Percentiles rank a stretch among this genome's conserved stretches.
These are phyloP conservation scores for Phaseolus coccineus DNA, from an alignment of 331 rosid genomes.

Conservation along the genomic window DNA sequence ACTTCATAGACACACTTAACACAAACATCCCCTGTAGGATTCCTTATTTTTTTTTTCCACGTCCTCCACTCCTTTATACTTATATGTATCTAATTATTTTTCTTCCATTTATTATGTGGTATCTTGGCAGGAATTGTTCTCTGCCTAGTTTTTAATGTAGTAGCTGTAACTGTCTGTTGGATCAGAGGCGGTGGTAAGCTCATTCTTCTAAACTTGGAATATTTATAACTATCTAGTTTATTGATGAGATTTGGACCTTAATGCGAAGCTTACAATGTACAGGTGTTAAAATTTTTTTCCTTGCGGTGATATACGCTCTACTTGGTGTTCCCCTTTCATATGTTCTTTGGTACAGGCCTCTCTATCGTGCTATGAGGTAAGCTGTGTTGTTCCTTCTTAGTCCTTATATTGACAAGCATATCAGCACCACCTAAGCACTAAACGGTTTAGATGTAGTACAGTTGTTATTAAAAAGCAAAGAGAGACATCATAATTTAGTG, in stretches of 20 bases:
- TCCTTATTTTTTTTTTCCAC: background rate
- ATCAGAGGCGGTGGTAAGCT: conserved; percentile 90
- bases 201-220: conserved; percentile 25
- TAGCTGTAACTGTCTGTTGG: conserved; percentile 92
- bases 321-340: conserved; percentile 94
- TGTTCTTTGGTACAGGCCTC: conserved; percentile 97
- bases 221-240: conserved; percentile 31
- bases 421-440: background rate
- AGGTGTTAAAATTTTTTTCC: conserved; percentile 95
- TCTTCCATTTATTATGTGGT: background rate
- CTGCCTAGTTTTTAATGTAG: conserved; percentile 81
- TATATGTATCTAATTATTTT: conserved; percentile 8
- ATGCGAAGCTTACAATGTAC: conserved; percentile 48
- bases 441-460: conserved; percentile 14
- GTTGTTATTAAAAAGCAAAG: conserved; percentile 9
- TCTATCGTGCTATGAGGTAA: conserved; percentile 98
- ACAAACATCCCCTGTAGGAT: background rate
- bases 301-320: conserved; percentile 84
- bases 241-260: conserved; percentile 39
- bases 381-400: background rate
- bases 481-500: conserved; percentile 22
- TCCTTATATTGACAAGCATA: conserved; percentile 23
- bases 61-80: background rate
- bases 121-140: conserved; percentile 82
- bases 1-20: background rate